A percentile compares a stretch with the other conserved stretches of the same genome.
Evolutionary conservation across 1,284 basidiomycete genomes (phyloP).

Genomic region (Pseudozyma pruni): DNA sequence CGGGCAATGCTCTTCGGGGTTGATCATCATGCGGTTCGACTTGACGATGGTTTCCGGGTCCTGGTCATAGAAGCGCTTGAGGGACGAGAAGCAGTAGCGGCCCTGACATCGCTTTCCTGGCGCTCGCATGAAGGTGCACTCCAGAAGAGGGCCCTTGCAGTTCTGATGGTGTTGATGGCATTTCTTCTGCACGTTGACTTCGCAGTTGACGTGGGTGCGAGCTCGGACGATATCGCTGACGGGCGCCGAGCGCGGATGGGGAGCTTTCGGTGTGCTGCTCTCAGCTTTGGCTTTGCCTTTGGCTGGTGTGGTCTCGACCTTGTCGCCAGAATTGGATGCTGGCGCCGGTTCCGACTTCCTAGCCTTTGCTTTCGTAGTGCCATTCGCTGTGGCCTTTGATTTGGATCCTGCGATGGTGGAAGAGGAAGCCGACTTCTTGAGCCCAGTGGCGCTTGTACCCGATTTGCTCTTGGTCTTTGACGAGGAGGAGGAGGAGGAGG

Average conservation of each 20-base stretch:
- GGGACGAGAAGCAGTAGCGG: constrained; percentile 40
- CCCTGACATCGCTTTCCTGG: constrained; percentile 40
- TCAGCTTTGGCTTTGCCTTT: constrained; percentile 22
- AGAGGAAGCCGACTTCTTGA: constrained; percentile 24
- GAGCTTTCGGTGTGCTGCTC: constrained; percentile 1
- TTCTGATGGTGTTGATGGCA: constrained; percentile 45
- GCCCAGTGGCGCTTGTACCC: background rate
- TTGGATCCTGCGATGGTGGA: constrained; percentile 10
- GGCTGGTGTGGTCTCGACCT: constrained; percentile 2
- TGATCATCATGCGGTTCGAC: constrained; percentile 44
- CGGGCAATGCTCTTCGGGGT: constrained; percentile 38
- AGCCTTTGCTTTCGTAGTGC: constrained; percentile 11
- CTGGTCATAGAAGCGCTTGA: constrained; percentile 39
- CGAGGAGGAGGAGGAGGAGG: constrained; percentile 4
- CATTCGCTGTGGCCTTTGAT: constrained; percentile 9
- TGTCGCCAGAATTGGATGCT: background rate
- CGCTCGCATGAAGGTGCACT: constrained; percentile 50
- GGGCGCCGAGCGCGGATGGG: constrained; percentile 15
- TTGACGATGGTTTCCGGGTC: constrained; percentile 45
- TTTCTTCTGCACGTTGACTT: constrained; percentile 20
- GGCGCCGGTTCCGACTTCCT: constrained; percentile 28
- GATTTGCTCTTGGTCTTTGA: constrained; percentile 10
- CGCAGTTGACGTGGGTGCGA: constrained; percentile 36
- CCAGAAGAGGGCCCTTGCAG: constrained; percentile 37
- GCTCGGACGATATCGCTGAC: constrained; percentile 28